Evolutionary conservation across 345 rosid genomes (phyloP), one percentile per base, ranked within the genome.

Genomic region (Eucalyptus regnans): DNA sequence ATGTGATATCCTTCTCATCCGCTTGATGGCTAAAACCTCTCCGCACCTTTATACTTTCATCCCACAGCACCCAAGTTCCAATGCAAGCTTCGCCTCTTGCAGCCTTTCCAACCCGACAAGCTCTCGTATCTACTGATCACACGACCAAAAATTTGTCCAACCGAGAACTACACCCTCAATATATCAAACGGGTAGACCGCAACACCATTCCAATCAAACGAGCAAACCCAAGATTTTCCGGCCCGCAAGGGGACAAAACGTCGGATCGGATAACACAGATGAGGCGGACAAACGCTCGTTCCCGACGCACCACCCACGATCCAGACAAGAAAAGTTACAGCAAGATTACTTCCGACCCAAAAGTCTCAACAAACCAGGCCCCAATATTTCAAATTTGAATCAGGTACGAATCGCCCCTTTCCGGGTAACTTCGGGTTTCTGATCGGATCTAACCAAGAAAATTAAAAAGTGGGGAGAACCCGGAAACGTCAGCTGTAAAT

Each of bases 1-100:
- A 60, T 15, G 23, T 6, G 81, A 88, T 86, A 43, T 86, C 87
- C 92, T 91, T 91, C 86, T 92, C 93, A 94, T 93, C 88, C 92
- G 92, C 90, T 91, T 89, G 87, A 80, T 87, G 18, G 88, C 88
- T 89, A 89, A 90, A 91, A 27, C 91, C 89, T 46, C 89, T 48
- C 43, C 64, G 50, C 50, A 13, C 52, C 64, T 80, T 80, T 52
- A 76, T 50, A 27, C 58, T 44, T 85, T 9, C 56, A 48, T 50
- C 8, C 80, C 48, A 79, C 81, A 64, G 27, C 44, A 87, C 52
- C 33, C 17, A 60, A 52, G 81, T 41, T 31, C 29, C 86, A 92
- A 88, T 92, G 90, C 88, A 44, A 88, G 49, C 64, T 85, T 58
- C 43, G 6, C 43, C 79, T 25, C 50, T 31, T 17, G 49, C 29